phyloP scores from a whole-genome alignment of 108 stramenopile genomes.

The Cyclotella atomus region DNA sequence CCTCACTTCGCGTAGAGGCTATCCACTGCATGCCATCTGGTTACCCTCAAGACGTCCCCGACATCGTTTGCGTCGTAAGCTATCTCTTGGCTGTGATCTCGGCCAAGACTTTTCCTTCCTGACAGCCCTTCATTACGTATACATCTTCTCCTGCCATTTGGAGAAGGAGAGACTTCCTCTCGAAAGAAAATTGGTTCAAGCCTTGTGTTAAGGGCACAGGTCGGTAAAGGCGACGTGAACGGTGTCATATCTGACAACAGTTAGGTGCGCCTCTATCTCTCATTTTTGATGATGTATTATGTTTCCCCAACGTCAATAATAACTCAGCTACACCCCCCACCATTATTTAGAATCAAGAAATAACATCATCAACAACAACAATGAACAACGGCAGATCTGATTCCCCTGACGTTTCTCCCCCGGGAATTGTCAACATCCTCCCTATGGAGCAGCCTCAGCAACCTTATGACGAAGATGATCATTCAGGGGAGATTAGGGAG shows the following conservation, averaged over 20 bases:
- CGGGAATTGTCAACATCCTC: conserved; percentile 11
- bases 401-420: conserved; percentile 11
- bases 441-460: conserved; percentile 43
- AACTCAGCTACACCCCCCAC: background rate
- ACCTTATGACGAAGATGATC: conserved; percentile 69
- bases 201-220: too few relatives aligned
- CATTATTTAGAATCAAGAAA: background rate
- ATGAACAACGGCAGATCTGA: background rate
- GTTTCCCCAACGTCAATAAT: background rate
- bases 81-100: conserved; percentile 25
- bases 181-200: too few relatives aligned
- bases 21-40: conserved; percentile 14
- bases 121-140: conserved; percentile 13
- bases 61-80: conserved; percentile 15
- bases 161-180: background rate
- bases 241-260: background rate
- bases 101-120: conserved; percentile 23
- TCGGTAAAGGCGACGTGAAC: background rate
- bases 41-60: background rate
- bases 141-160: background rate
- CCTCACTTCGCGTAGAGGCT: conserved; percentile 25
- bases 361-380: conserved; percentile 4
- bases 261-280: too few relatives aligned
- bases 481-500: conserved; percentile 74
- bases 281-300: too few relatives aligned